A percentile compares a stretch with the other conserved stretches of the same genome.
Conservation (phyloP, 2,329 filamentous ascomycete genomes). For the Penicillium digitatum region DNA sequence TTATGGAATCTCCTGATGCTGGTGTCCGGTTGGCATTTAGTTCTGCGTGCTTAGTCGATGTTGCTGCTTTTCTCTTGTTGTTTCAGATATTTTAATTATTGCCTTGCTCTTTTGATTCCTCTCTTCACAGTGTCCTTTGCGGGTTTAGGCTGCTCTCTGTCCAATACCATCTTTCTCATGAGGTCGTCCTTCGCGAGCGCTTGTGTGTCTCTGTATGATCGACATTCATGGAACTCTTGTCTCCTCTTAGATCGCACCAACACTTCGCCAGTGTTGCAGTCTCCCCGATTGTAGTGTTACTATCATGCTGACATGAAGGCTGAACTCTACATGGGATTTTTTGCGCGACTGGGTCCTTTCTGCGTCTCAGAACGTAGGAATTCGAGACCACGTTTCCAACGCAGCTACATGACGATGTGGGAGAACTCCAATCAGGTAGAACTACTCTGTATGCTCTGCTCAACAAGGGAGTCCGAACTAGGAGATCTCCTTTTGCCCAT, state of each 20-base stretch:
- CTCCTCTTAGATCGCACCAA: not conserved
- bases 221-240: not conserved
- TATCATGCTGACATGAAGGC: too few species aligned
- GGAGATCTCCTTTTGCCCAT: too few species aligned
- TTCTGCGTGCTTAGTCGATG: conserved; percentile 12
- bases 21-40: conserved; percentile 23
- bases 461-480: too few species aligned
- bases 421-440: not conserved
- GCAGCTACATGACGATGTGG: not conserved
- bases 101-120: not conserved
- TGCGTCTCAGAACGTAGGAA: too few species aligned
- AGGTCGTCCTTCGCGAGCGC: not conserved
- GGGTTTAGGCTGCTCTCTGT: not conserved
- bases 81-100: conserved; percentile 7
- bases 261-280: not conserved
- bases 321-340: too few species aligned
- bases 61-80: conserved; percentile 15
- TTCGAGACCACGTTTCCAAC: not conserved
- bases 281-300: not conserved
- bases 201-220: not conserved
- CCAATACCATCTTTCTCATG: conserved; percentile 15
- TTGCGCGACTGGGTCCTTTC: too few species aligned
- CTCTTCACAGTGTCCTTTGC: not conserved
- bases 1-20: conserved; percentile 15
- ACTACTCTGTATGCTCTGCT: too few species aligned